Percentiles rank a stretch among this genome's conserved stretches.
phyloP scores from a whole-genome alignment of 1,139 yeast species.

The Pneumocystis sp. region DNA sequence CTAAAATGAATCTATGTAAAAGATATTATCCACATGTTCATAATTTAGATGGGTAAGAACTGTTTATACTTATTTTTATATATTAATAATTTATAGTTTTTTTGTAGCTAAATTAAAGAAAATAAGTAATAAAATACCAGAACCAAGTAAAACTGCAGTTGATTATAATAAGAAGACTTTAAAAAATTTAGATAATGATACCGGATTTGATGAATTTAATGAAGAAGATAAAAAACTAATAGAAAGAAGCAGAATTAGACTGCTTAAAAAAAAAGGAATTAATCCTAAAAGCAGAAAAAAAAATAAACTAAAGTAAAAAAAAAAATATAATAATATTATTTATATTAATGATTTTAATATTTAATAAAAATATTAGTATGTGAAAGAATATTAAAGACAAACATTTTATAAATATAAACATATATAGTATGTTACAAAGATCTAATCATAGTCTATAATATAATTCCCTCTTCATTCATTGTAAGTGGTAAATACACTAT shows the following conservation, averaged over 20 bases:
- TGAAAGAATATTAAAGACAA: background rate
- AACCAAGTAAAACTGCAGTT: constrained; percentile 23
- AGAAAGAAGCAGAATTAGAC: constrained; percentile 56
- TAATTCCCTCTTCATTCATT: background rate
- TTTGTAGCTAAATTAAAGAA: constrained; percentile 93
- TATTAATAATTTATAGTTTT: constrained; percentile 27
- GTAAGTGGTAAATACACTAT: constrained; percentile 1
- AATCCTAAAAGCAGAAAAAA: constrained; percentile 17
- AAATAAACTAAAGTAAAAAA: background rate
- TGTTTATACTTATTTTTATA: background rate
- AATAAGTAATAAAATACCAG: constrained; percentile 23
- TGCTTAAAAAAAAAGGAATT: constrained; percentile 64
- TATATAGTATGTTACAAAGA: background rate
- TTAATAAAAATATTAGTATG: background rate
- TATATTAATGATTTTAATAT: background rate
- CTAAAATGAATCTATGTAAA: constrained; percentile 64
- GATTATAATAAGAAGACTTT: background rate
- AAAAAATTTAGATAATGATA: background rate
- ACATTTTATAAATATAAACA: background rate
- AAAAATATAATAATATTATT: background rate
- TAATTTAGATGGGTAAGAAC: constrained; percentile 67
- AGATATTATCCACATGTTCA: constrained; percentile 97
- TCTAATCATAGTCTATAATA: background rate
- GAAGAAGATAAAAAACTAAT: constrained; percentile 51
- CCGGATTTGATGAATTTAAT: constrained; percentile 37